A percentile compares a stretch with the other conserved stretches of the same genome.
These are phyloP conservation scores for Alternaria postmessia DNA, from an alignment of 2,329 filamentous ascomycete genomes.

Conservation along the genomic window DNA sequence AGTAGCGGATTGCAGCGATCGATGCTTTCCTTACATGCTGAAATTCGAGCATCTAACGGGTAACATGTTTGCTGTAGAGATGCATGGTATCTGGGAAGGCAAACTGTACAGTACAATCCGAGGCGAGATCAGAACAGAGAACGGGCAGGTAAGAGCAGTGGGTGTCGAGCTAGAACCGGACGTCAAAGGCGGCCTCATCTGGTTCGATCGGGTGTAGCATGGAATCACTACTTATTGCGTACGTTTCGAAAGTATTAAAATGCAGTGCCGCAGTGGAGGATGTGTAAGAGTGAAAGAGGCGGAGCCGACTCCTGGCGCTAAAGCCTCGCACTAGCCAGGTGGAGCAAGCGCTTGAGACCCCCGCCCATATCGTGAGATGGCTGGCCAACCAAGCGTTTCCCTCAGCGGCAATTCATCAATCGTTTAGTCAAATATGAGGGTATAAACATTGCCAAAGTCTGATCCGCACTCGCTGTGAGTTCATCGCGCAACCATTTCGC, in stretches of 20 bases:
- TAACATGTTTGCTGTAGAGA: not conserved
- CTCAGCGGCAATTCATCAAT: constrained; percentile 1
- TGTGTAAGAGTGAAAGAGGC: not conserved
- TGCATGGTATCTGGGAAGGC: not conserved
- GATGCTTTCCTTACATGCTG: not conserved
- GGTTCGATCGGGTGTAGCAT: not conserved
- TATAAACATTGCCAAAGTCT: not conserved
- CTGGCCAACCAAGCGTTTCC: not conserved
- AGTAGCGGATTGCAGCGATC: not conserved
- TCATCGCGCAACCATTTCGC: not conserved
- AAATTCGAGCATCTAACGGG: not conserved
- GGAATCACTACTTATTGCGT: not conserved
- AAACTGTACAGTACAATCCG: not conserved
- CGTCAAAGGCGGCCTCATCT: not conserved
- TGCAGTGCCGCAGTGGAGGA: not conserved
- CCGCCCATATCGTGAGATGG: not conserved
- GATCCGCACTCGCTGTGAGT: not conserved
- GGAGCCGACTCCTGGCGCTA: not conserved
- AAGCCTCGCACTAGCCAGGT: constrained; percentile 1
- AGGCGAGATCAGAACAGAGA: not conserved
- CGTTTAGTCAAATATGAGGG: not conserved
- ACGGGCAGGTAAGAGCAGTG: not conserved
- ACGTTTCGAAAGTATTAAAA: not conserved
- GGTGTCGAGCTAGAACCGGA: not conserved
- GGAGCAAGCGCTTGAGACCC: not conserved